A percentile compares a stretch with the other conserved stretches of the same genome.
Evolutionary conservation across 768 basidiomycete genomes (phyloP).

Genomic region (Kwoniella bestiolae): DNA sequence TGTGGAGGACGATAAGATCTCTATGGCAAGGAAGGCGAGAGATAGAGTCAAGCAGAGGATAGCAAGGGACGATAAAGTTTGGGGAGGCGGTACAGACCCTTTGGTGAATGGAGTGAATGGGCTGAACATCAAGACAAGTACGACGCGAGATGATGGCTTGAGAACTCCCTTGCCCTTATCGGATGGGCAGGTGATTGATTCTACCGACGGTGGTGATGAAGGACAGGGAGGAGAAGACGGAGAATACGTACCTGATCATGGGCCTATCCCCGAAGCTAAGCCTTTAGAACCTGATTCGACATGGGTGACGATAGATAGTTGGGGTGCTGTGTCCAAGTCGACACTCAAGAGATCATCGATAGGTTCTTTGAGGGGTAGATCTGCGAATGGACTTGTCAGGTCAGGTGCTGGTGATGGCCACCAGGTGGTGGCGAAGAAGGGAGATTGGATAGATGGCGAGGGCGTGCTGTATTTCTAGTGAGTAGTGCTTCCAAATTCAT

Average conservation of each 20-base stretch:
- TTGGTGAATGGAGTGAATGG: slow-evolving; percentile 21
- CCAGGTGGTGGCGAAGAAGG: slow-evolving; percentile 11
- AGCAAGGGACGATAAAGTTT: slow-evolving; percentile 7
- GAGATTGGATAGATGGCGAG: slow-evolving; percentile 49
- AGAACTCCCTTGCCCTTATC: not conserved
- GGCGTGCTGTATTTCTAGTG: slow-evolving; percentile 55
- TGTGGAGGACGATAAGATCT: slow-evolving; percentile 39
- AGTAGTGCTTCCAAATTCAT: too few relatives aligned
- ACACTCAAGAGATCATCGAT: slow-evolving; percentile 12
- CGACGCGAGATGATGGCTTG: not conserved
- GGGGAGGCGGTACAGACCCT: slow-evolving; percentile 22
- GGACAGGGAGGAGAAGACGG: not conserved
- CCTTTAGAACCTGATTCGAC: slow-evolving; percentile 45
- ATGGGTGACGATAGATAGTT: slow-evolving; percentile 48
- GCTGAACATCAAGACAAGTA: slow-evolving; percentile 7
- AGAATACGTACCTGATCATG: slow-evolving; percentile 14
- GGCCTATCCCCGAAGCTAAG: slow-evolving; percentile 25
- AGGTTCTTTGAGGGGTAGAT: not conserved
- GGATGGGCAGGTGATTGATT: not conserved
- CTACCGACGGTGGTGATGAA: not conserved
- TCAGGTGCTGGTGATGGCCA: too few relatives aligned
- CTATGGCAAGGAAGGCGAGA: slow-evolving; percentile 37
- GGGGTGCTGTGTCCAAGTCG: slow-evolving; percentile 11
- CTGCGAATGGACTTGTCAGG: too few relatives aligned
- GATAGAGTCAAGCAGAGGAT: slow-evolving; percentile 11